Percentiles rank a stretch among this genome's conserved stretches.
Evolutionary conservation across 352 stramenopile genomes (phyloP).

Genomic region (Phytophthora chlamydospora): DNA sequence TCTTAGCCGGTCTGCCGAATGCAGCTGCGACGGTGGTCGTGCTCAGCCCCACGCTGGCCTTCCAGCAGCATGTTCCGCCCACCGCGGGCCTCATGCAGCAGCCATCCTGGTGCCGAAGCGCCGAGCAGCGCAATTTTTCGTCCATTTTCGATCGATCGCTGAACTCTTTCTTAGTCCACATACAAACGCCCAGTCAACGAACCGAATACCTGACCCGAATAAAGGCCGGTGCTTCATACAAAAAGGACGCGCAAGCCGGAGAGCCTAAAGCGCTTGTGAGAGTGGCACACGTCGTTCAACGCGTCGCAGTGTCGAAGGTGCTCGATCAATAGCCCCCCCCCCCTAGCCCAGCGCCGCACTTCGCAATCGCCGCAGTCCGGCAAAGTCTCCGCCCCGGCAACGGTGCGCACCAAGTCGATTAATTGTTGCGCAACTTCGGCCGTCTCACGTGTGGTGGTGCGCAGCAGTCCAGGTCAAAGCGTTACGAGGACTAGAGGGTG

Average conservation of each 20-base stretch:
- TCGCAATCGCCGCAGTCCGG: conserved; percentile 30
- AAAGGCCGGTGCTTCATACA: conserved; percentile 8
- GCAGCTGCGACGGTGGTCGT: conserved; percentile 19
- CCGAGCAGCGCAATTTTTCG: conserved; percentile 19
- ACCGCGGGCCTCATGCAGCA: background rate
- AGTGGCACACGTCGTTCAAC: conserved; percentile 27
- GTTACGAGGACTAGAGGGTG: too few relatives aligned
- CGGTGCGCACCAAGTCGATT: too few relatives aligned
- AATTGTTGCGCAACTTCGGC: too few relatives aligned
- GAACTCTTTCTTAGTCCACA: conserved; percentile 9
- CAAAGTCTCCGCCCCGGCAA: conserved; percentile 22
- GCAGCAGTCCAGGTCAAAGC: too few relatives aligned
- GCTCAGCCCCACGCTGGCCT: background rate
- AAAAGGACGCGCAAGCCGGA: conserved; percentile 30
- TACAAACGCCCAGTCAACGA: conserved; percentile 26
- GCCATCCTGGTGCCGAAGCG: too few relatives aligned
- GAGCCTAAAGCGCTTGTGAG: background rate
- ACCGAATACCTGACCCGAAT: conserved; percentile 36
- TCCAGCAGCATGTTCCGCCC: conserved; percentile 10
- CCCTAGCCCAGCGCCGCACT: conserved; percentile 18
- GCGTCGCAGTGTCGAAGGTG: conserved; percentile 22
- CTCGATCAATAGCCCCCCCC: conserved; percentile 16
- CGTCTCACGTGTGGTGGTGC: too few relatives aligned
- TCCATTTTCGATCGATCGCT: conserved; percentile 7
- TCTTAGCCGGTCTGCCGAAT: conserved; percentile 24